Evolutionary conservation across 2,329 filamentous ascomycete species (phyloP).

Genomic region (Elsinoe perseae): DNA sequence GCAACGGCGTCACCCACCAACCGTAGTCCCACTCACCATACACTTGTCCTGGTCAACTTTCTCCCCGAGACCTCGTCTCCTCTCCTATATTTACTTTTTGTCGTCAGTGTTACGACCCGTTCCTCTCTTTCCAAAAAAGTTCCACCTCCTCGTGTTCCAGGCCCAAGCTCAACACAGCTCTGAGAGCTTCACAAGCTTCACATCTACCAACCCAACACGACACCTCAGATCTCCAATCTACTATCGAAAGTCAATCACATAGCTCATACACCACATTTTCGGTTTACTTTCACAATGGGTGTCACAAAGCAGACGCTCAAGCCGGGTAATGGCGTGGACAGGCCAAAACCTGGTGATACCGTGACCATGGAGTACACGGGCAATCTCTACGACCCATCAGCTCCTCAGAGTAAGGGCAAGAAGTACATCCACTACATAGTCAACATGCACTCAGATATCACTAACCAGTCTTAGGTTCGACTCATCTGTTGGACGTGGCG

Average conservation of each 20-base stretch:
- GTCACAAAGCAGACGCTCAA: constrained; percentile 60
- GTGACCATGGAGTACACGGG: constrained; percentile 91
- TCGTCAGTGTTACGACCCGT: constrained; percentile 7
- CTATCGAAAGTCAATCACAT: background rate
- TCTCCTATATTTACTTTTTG: constrained; percentile 13
- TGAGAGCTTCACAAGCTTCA: background rate
- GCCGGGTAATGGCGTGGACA: constrained; percentile 54
- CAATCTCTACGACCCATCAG: constrained; percentile 62
- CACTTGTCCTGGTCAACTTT: background rate
- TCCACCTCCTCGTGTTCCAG: constrained; percentile 6
- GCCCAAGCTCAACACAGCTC: background rate
- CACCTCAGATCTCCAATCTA: background rate
- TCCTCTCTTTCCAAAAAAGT: background rate
- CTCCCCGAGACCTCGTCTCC: background rate
- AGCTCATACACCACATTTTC: constrained; percentile 1
- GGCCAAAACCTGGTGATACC: constrained; percentile 58
- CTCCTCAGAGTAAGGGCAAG: constrained; percentile 56
- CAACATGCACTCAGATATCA: background rate
- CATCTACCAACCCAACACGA: background rate
- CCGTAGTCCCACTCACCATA: background rate
- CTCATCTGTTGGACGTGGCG: constrained; percentile 67
- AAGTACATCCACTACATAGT: constrained; percentile 52
- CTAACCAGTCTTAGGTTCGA: constrained; percentile 63
- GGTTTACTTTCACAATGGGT: constrained; percentile 34
- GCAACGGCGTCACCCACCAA: constrained; percentile 3